Conservation (phyloP, 2,329 filamentous ascomycete genomes). For the Beauveria asiatica region DNA sequence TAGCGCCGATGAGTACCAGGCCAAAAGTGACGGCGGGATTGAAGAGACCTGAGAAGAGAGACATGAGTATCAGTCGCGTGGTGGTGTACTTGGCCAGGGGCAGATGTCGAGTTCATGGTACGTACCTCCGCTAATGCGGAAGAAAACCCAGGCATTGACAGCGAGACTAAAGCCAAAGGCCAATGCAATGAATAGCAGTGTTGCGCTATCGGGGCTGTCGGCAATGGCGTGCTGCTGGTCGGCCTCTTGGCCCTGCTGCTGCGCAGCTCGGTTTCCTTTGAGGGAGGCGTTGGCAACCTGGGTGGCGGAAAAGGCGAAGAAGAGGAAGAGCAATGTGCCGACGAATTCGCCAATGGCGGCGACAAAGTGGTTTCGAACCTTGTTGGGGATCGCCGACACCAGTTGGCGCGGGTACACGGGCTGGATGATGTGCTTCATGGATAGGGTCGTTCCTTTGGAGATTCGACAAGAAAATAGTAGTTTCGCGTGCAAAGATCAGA, state of each 20-base stretch:
- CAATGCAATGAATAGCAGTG: slow-evolving; percentile 33
- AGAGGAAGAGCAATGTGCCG: slow-evolving; percentile 34
- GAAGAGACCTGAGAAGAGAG: slow-evolving; percentile 19
- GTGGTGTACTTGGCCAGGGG: too few relatives aligned
- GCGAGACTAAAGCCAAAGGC: slow-evolving; percentile 35
- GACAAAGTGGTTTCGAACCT: slow-evolving; percentile 11
- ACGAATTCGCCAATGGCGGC: slow-evolving; percentile 27
- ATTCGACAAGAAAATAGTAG: too few relatives aligned
- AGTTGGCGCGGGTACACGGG: slow-evolving; percentile 6
- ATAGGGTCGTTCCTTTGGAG: background rate
- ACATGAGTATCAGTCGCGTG: background rate
- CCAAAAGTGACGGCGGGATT: slow-evolving; percentile 39
- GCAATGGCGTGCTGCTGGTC: slow-evolving; percentile 32
- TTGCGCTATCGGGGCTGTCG: slow-evolving; percentile 35
- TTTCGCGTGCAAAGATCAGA: background rate
- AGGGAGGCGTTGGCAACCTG: slow-evolving; percentile 31
- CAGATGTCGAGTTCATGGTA: background rate
- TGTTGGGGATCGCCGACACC: slow-evolving; percentile 12
- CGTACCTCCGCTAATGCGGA: slow-evolving; percentile 31
- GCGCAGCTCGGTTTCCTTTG: slow-evolving; percentile 10
- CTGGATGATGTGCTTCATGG: slow-evolving; percentile 6
- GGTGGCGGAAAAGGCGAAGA: slow-evolving; percentile 34
- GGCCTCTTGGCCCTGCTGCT: slow-evolving; percentile 1
- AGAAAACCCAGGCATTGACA: slow-evolving; percentile 41
- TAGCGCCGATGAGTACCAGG: slow-evolving; percentile 40